phyloP scores from a whole-genome alignment of 495 filamentous ascomycete species.

The Parmelia sp. region DNA sequence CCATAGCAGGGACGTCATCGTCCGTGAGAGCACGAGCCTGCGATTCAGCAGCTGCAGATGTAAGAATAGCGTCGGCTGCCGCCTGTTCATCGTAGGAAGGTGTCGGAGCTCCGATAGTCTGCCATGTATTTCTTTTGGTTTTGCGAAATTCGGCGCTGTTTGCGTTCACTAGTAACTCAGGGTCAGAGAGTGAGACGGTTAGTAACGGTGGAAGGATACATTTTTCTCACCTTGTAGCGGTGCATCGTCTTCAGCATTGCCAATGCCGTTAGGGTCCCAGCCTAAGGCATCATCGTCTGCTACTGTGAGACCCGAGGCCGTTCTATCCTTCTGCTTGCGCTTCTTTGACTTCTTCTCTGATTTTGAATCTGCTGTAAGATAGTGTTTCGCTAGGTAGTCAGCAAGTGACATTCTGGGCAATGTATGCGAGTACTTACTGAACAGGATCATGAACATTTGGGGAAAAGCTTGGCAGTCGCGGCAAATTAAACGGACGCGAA shows the following conservation, averaged over 20 bases:
- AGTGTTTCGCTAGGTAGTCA: conserved; percentile 89
- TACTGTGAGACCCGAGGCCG: conserved; percentile 64
- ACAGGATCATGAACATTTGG: background rate
- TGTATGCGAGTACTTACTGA: background rate
- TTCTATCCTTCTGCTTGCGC: conserved; percentile 55
- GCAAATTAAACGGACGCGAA: background rate
- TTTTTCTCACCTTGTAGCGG: conserved; percentile 31
- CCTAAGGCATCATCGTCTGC: conserved; percentile 82
- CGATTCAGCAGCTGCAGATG: conserved; percentile 61
- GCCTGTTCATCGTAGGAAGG: conserved; percentile 48
- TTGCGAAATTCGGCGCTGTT: conserved; percentile 66
- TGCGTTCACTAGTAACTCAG: conserved; percentile 40
- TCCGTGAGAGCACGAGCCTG: conserved; percentile 39
- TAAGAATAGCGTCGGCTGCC: conserved; percentile 77
- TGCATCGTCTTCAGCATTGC: conserved; percentile 40
- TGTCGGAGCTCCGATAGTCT: conserved; percentile 54
- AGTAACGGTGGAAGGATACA: background rate
- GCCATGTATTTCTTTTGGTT: conserved; percentile 73
- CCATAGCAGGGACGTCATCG: conserved; percentile 42
- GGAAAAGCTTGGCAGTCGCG: background rate
- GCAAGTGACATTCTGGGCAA: conserved; percentile 50
- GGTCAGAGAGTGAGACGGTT: background rate
- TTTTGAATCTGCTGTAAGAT: conserved; percentile 74
- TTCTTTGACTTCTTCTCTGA: conserved; percentile 77
- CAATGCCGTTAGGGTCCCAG: conserved; percentile 47